Base-by-base conservation (phyloP, 148 eudicot species). In the Oxyria digyna region DNA sequence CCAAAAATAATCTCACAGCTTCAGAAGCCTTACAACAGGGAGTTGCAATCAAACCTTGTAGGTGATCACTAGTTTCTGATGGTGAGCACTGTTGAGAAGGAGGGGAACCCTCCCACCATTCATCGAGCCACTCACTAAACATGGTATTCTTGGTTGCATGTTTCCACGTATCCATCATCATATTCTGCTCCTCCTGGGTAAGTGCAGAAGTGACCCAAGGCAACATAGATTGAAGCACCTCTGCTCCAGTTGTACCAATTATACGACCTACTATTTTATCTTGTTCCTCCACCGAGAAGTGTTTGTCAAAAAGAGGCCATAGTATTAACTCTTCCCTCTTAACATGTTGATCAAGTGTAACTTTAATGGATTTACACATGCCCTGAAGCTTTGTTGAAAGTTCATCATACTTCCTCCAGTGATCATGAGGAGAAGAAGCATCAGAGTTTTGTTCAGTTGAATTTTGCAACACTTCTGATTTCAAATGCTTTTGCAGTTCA, bases 151-250 rank as follows among this genome's bases (percentile, higher is more conserved):
- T 94, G 43, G 98, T 85, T 20, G 98, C 98, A 65, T 94, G 85
- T 82, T 94, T 94, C 95, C 91, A 90, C 1, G 96, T 90, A 75
- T 90, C 92, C 95, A 94, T 88, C 92, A 94, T 86, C 85, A 82
- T 94, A 75, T 88, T 90, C 73, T 94, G 96, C 79, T 94, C 98
- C 72, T 90, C 98, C 82, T 80, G 96, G 50, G 92, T 94, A 74
- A 94, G 96, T 31, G 90, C 98, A 78, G 95, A 86, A 64, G 97
- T 94, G 62, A 94, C 98, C 98, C 98, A 94, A 54, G 98, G 98
- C 73, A 94, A 81, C 98, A 94, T 94, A 62, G 98, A 89, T 49
- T 94, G 98, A 40, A 94, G 88, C 75, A 94, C 98, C 76, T 94
- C 97, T 17, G 98, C 98, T 67, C 98, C 98, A 41, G 98, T 94